Evolutionary conservation across 306 rosid species (phyloP).

Genomic region (Biancaea sappan): DNA sequence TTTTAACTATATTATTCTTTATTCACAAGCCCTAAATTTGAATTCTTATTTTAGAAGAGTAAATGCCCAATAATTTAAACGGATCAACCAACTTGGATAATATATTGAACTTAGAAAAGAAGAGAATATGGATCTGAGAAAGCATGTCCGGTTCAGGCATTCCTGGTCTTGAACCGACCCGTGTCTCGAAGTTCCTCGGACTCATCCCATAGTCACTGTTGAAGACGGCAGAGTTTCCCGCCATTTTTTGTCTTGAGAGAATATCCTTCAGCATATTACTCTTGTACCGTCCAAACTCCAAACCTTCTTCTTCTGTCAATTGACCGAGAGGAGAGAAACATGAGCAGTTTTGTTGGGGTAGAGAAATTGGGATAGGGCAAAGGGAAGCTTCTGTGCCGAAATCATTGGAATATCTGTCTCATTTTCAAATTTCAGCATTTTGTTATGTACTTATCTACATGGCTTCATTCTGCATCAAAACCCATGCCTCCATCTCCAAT

Average conservation of each 20-base stretch:
- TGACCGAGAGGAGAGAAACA: neutral
- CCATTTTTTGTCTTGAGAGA: neutral
- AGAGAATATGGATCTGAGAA: neutral
- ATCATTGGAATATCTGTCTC: conserved; percentile 23
- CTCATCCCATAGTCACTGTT: neutral
- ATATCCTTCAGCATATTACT: conserved; percentile 33
- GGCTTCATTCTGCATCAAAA: neutral
- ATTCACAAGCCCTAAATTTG: no score
- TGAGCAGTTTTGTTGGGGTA: neutral
- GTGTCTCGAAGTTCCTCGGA: neutral
- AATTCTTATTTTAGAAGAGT: no score
- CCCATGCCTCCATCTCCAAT: neutral
- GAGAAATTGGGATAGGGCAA: neutral
- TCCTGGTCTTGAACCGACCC: neutral
- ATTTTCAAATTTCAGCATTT: neutral
- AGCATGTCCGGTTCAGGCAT: conserved; percentile 12
- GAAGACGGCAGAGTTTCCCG: conserved; percentile 27
- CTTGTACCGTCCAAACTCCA: neutral
- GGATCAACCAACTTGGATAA: no score
- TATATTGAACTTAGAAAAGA: neutral
- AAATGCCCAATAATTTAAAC: no score
- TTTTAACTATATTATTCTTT: no score
- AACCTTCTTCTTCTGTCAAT: neutral
- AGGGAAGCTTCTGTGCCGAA: conserved; percentile 6
- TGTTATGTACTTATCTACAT: neutral